Percentiles rank a stretch among this genome's conserved stretches.
Evolutionary conservation across 116 monocot species (phyloP).

Genomic region (Dioscorea cayenensis): DNA sequence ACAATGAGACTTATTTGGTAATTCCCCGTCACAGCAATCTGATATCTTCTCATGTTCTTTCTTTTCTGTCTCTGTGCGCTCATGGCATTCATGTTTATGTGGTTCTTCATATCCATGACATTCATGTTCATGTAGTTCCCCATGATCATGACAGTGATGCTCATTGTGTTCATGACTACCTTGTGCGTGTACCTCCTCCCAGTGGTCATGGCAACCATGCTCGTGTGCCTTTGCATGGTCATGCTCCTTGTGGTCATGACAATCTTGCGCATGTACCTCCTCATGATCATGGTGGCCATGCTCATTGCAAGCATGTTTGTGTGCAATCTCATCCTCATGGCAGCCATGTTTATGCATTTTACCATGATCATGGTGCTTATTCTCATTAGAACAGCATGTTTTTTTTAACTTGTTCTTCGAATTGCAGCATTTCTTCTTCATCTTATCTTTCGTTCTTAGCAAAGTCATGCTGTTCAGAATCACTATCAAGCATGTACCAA

Average conservation of each 20-base stretch:
- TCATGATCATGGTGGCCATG: background rate
- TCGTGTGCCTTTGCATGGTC: background rate
- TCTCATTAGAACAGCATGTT: background rate
- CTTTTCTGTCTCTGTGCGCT: background rate
- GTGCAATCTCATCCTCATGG: background rate
- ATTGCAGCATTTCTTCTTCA: constrained; percentile 35
- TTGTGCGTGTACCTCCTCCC: background rate
- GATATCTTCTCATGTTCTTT: background rate
- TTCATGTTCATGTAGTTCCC: background rate
- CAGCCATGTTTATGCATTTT: background rate
- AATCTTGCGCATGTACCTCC: background rate
- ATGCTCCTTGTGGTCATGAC: background rate
- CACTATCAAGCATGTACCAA: constrained; percentile 86
- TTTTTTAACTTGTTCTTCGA: constrained; percentile 9
- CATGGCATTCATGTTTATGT: background rate
- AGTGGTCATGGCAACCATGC: background rate
- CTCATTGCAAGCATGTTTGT: background rate
- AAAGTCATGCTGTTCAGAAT: constrained; percentile 83
- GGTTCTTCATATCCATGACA: background rate
- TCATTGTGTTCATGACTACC: background rate
- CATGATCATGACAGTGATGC: background rate
- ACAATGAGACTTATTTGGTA: background rate
- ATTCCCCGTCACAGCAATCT: background rate
- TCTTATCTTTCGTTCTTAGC: constrained; percentile 18
- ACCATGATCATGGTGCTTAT: background rate